These are phyloP conservation scores for Colletotrichum musicola DNA, from an alignment of 2,329 filamentous ascomycete genomes.

Conservation along the genomic window DNA sequence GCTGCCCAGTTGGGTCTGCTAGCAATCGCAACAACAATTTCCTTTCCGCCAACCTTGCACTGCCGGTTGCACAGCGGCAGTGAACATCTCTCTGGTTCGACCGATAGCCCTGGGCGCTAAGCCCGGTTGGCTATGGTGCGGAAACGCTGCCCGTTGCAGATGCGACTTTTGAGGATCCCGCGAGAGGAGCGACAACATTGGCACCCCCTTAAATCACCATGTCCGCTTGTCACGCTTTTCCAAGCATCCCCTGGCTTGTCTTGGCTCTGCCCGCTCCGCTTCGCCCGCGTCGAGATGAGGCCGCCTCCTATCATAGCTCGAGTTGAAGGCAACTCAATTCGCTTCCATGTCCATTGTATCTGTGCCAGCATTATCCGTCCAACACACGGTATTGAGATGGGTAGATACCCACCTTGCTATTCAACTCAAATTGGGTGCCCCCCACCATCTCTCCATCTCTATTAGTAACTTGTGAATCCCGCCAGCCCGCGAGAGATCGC, in stretches of 20 bases:
- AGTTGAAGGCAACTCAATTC: constrained; percentile 22
- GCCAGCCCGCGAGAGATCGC: background rate
- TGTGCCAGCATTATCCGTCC: background rate
- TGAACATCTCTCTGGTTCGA: constrained; percentile 30
- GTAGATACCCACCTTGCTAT: constrained; percentile 21
- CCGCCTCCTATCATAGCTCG: constrained; percentile 32
- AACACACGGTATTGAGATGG: background rate
- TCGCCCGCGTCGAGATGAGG: constrained; percentile 27
- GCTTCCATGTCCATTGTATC: constrained; percentile 13
- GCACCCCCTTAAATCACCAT: constrained; percentile 39
- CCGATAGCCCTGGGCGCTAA: constrained; percentile 34
- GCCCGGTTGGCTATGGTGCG: constrained; percentile 33
- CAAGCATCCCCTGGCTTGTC: constrained; percentile 34
- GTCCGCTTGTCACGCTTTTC: constrained; percentile 23
- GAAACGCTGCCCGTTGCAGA: constrained; percentile 38
- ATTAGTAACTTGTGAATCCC: background rate
- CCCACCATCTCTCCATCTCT: constrained; percentile 26
- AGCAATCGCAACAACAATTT: constrained; percentile 21
- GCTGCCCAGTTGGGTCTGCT: constrained; percentile 30
- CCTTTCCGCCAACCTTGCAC: constrained; percentile 31
- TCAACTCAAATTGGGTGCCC: constrained; percentile 13
- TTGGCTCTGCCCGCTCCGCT: constrained; percentile 25
- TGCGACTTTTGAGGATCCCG: constrained; percentile 29
- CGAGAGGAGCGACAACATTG: constrained; percentile 37
- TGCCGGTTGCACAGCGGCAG: constrained; percentile 23